phyloP scores from a whole-genome alignment of 2,329 filamentous ascomycete genomes.

The Macroventuria anomochaeta region DNA sequence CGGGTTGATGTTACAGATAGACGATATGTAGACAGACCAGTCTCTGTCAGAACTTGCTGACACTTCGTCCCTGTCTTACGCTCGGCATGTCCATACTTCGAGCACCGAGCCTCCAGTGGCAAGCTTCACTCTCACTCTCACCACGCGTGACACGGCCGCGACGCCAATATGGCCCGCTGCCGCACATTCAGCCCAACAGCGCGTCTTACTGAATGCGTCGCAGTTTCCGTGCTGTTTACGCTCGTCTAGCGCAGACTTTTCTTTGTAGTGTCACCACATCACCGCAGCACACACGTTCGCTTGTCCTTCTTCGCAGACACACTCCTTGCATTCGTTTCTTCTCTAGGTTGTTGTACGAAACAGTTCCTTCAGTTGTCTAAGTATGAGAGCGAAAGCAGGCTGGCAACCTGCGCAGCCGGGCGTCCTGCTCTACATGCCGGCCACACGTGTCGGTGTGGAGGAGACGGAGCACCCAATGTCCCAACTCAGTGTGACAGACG shows the following conservation, averaged over 20 bases:
- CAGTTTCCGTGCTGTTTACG: background rate
- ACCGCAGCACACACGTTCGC: background rate
- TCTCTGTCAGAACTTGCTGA: no score
- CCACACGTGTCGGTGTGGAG: background rate
- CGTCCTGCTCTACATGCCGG: constrained; percentile 1
- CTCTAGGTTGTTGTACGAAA: background rate
- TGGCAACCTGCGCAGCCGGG: background rate
- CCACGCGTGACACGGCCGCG: constrained; percentile 1
- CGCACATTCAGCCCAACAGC: no score
- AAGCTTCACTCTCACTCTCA: constrained; percentile 9
- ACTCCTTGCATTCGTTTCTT: background rate
- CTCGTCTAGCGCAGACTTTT: no score
- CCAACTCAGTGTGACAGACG: background rate
- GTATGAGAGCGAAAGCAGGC: background rate
- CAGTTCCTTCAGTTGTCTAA: background rate
- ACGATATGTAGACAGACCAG: background rate
- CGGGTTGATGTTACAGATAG: no score
- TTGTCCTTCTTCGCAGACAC: background rate
- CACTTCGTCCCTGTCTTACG: no score
- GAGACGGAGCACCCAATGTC: background rate
- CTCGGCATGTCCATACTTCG: no score
- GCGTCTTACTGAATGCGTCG: background rate
- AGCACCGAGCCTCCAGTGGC: no score
- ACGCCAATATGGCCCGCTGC: background rate
- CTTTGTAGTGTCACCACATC: no score